A percentile compares a stretch with the other conserved stretches of the same genome.
Conservation (phyloP, 768 basidiomycete genomes). For the Podaxis mareebaensis region DNA sequence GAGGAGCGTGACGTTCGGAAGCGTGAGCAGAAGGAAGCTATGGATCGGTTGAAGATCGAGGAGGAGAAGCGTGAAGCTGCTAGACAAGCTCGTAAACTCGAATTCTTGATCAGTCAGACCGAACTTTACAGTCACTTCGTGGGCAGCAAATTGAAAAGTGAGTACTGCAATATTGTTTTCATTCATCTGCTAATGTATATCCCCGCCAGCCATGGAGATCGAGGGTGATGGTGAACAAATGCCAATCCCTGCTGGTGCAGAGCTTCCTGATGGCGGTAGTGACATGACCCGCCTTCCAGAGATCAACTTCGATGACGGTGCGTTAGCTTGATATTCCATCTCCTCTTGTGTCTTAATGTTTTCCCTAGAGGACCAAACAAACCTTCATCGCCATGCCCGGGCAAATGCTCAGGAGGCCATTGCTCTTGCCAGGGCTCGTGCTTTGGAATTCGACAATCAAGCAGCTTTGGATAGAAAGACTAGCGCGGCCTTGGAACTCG, state of each 20-base stretch:
- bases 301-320: slow-evolving; percentile 92
- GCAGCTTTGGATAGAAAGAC: slow-evolving; percentile 81
- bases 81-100: slow-evolving; percentile 92
- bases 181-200: slow-evolving; percentile 19
- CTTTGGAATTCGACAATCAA: slow-evolving; percentile 82
- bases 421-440: slow-evolving; percentile 72
- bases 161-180: slow-evolving; percentile 25
- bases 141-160: slow-evolving; percentile 92
- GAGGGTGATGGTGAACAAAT: slow-evolving; percentile 55
- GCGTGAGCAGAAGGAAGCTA: slow-evolving; percentile 92
- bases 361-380: slow-evolving; percentile 77
- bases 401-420: slow-evolving; percentile 91
- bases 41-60: slow-evolving; percentile 83
- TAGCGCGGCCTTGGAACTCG: slow-evolving; percentile 71
- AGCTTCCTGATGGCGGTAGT: slow-evolving; percentile 49
- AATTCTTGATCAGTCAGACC: slow-evolving; percentile 98
- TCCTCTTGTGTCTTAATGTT: slow-evolving; percentile 12
- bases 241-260: slow-evolving; percentile 55
- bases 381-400: slow-evolving; percentile 81
- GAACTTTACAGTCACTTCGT: slow-evolving; percentile 99
- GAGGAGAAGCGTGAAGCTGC: slow-evolving; percentile 94
- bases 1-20: slow-evolving; percentile 92
- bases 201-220: slow-evolving; percentile 64
- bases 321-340: slow-evolving; percentile 23
- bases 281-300: slow-evolving; percentile 59